A percentile compares a stretch with the other conserved stretches of the same genome.
Evolutionary conservation across 2,329 filamentous ascomycete genomes (phyloP).

Genomic region (Xenosphaeropsis pyriputrescens): DNA sequence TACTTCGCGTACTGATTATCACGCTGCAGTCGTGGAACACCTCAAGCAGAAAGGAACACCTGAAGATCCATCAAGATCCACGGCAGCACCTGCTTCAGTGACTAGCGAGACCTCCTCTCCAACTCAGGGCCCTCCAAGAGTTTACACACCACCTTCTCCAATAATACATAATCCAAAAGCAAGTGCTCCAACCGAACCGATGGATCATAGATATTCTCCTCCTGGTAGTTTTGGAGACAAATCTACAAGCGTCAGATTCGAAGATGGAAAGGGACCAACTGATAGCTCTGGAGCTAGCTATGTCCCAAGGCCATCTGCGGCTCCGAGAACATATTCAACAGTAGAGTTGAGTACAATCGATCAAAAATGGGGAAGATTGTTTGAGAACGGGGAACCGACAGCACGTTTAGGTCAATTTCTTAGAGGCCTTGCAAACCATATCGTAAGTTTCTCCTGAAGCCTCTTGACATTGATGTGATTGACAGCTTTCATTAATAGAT

Average conservation of each 20-base stretch:
- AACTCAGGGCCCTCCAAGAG: constrained; percentile 20
- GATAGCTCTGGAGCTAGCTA: background rate
- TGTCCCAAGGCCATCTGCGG: background rate
- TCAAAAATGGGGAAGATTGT: constrained; percentile 63
- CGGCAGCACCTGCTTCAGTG: constrained; percentile 22
- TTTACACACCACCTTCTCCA: constrained; percentile 41
- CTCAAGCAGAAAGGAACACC: constrained; percentile 18
- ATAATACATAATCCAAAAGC: constrained; percentile 10
- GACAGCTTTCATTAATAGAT: constrained; percentile 32
- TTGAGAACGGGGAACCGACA: constrained; percentile 53
- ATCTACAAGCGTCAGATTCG: constrained; percentile 13
- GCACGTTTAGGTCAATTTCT: constrained; percentile 55
- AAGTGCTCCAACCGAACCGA: constrained; percentile 17
- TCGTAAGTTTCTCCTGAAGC: constrained; percentile 34
- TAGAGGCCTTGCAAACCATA: constrained; percentile 55
- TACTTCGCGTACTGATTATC: constrained; percentile 7
- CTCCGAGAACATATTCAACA: constrained; percentile 11
- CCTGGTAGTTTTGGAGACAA: constrained; percentile 19
- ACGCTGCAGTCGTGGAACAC: constrained; percentile 15
- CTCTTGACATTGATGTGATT: too few species aligned
- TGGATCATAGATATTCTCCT: constrained; percentile 11
- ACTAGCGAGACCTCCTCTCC: constrained; percentile 31
- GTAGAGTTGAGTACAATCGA: constrained; percentile 45
- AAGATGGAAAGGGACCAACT: constrained; percentile 5
- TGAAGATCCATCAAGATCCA: constrained; percentile 16